A percentile compares a stretch with the other conserved stretches of the same genome.
Evolutionary conservation across 1,139 yeast genomes (phyloP).

Genomic region (Waltiozyma sp.): DNA sequence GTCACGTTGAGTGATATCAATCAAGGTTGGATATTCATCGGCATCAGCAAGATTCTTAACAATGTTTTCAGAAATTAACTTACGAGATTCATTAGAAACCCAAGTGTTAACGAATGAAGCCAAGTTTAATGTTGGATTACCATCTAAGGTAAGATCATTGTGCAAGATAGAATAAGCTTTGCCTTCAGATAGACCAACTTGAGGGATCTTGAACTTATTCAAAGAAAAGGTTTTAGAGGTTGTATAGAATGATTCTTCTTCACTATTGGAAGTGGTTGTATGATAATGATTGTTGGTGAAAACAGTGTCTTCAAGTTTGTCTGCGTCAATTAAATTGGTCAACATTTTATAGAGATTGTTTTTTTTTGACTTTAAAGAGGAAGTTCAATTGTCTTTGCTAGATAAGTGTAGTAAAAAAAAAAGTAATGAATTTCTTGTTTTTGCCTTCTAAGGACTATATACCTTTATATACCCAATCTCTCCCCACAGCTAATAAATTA

Average conservation of each 20-base stretch:
- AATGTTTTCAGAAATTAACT: constrained; percentile 54
- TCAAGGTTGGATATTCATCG: constrained; percentile 84
- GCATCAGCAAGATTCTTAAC: constrained; percentile 87
- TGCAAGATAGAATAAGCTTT: constrained; percentile 54
- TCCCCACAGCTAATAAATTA: no score
- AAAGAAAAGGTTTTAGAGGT: constrained; percentile 7
- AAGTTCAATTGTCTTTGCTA: no score
- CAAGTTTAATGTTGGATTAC: constrained; percentile 71
- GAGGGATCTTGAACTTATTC: constrained; percentile 44
- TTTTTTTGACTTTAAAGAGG: no score
- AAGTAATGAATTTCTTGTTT: no score
- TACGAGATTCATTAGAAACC: constrained; percentile 37
- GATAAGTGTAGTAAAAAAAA: no score
- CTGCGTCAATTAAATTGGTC: constrained; percentile 16
- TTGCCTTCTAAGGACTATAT: no score
- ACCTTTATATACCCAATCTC: no score
- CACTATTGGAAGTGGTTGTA: not conserved
- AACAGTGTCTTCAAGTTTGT: constrained; percentile 16
- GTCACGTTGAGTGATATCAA: constrained; percentile 74
- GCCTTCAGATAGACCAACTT: constrained; percentile 38
- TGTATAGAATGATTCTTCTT: constrained; percentile 7
- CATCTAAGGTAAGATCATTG: constrained; percentile 73
- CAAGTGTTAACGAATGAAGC: constrained; percentile 86
- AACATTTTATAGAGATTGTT: constrained; percentile 10
- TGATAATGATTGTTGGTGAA: constrained; percentile 17